Conservation (phyloP, 805 yeast genomes). For the Nakazawaea laoshanensis region DNA sequence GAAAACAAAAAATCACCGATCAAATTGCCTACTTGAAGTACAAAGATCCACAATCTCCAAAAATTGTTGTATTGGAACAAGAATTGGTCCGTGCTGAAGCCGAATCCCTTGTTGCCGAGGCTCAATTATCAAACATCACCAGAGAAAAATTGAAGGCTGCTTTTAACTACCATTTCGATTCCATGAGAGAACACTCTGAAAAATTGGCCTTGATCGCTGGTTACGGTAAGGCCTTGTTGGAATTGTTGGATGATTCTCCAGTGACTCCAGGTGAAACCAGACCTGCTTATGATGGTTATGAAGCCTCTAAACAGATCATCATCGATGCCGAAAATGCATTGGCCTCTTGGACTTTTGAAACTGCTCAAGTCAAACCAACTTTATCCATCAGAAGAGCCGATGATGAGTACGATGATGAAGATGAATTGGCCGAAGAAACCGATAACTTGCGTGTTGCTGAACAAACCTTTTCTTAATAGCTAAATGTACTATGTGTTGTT, state of each 20-base stretch:
- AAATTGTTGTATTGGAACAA: slow-evolving; percentile 92
- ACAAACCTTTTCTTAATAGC: slow-evolving; percentile 11
- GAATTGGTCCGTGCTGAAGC: slow-evolving; percentile 99
- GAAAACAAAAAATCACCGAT: slow-evolving; percentile 95
- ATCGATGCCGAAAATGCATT: slow-evolving; percentile 94
- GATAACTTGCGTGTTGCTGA: slow-evolving; percentile 18
- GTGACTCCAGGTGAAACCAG: slow-evolving; percentile 99
- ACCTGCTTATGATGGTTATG: slow-evolving; percentile 97
- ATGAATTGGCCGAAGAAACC: slow-evolving; percentile 31
- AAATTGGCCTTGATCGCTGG: slow-evolving; percentile 96
- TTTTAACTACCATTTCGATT: slow-evolving; percentile 93
- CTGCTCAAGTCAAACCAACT: slow-evolving; percentile 91
- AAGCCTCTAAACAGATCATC: slow-evolving; percentile 95
- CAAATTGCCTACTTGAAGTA: slow-evolving; percentile 96
- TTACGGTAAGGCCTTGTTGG: slow-evolving; percentile 95
- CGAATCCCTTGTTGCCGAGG: slow-evolving; percentile 97
- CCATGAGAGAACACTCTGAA: slow-evolving; percentile 90
- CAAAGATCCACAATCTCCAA: slow-evolving; percentile 97
- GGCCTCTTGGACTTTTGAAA: slow-evolving; percentile 94
- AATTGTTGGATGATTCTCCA: slow-evolving; percentile 91
- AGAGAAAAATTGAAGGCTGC: slow-evolving; percentile 98
- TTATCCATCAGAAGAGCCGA: slow-evolving; percentile 73
- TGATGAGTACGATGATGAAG: slow-evolving; percentile 52
- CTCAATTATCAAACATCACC: slow-evolving; percentile 95
- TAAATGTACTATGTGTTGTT: neutral